Evolutionary conservation across 805 yeast genomes (phyloP), one percentile per base, ranked within the genome.

Genomic region (Lipomyces yamadae): DNA sequence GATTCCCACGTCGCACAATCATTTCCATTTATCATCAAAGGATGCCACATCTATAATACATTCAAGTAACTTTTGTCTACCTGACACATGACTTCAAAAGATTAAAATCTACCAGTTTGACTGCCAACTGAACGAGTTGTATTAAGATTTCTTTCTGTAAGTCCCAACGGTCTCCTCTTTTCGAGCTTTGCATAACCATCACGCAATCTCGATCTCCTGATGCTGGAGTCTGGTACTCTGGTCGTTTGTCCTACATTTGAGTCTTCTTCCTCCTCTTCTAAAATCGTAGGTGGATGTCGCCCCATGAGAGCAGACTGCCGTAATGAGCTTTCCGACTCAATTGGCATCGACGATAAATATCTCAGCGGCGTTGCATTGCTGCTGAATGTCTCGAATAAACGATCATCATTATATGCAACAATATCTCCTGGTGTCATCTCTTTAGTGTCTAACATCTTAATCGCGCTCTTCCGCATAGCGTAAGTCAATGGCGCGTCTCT

Each of bases 211-310:
- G 48, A 2, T 42, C 48, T 42, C n/a, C 48, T 15, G 18, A 24
- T 5, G 18, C n/a, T 6, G 24, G n/a, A 18, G 5, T 42, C 48
- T 6, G 18, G 8, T 42, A 24, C 8, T 3, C 15, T n/a, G 4
- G 24, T 24, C 48, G 10, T 8, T 42, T 6, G 24, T n/a, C 8
- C 48, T 24, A 42, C 8, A 42, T 15, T 42, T 15, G 7, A 11
- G 24, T 61, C 56, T 53, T 54, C 53, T 24, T 60, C 58, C n/a
- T 50, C 62, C 29, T 61, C 60, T 33, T 61, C 64, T 10, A 29
- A 29, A 15, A 61, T 61, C 10, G 64, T 61, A 4, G 58, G 60
- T 34, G 64, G 64, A 32, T 34, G 29, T 13, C 42, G 30, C 8
- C 42, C 13, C 29, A 35, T 3, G n/a, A 35, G 50, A 7, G 61